phyloP scores from a whole-genome alignment of 1,284 basidiomycete genomes.

The Gymnopus androsaceus region DNA sequence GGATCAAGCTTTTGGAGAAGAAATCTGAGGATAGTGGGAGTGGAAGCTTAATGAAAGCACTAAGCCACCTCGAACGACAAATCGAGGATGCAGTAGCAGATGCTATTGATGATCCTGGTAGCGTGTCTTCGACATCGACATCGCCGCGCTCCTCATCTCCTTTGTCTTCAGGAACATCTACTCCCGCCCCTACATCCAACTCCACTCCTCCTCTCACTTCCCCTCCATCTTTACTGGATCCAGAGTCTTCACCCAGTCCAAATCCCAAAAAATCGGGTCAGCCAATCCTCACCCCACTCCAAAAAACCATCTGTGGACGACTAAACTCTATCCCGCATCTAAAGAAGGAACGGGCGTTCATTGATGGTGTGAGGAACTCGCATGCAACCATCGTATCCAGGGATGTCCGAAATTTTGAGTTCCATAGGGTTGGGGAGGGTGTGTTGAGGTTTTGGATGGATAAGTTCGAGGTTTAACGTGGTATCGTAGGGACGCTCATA shows the following conservation, averaged over 20 bases:
- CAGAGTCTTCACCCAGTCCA: slow-evolving; percentile 8
- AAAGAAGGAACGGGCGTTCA: slow-evolving; percentile 67
- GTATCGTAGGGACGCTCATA: no score
- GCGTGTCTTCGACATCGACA: no score
- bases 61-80: slow-evolving; percentile 58
- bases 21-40: slow-evolving; percentile 35
- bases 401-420: slow-evolving; percentile 61
- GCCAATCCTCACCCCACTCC: slow-evolving; percentile 55
- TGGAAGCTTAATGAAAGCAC: slow-evolving; percentile 47
- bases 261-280: slow-evolving; percentile 33
- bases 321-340: slow-evolving; percentile 69
- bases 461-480: no score
- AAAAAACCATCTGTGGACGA: slow-evolving; percentile 50
- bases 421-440: slow-evolving; percentile 56
- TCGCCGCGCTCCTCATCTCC: no score
- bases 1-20: slow-evolving; percentile 62
- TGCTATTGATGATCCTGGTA: slow-evolving; percentile 38
- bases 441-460: slow-evolving; percentile 73
- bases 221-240: not conserved
- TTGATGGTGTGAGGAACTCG: slow-evolving; percentile 58
- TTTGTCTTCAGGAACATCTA: no score
- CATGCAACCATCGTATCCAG: slow-evolving; percentile 72
- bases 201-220: no score
- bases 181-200: no score
- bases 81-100: slow-evolving; percentile 59